A percentile compares a stretch with the other conserved stretches of the same genome.
phyloP scores from a whole-genome alignment of 306 rosid species.

The Quercus bicolor region DNA sequence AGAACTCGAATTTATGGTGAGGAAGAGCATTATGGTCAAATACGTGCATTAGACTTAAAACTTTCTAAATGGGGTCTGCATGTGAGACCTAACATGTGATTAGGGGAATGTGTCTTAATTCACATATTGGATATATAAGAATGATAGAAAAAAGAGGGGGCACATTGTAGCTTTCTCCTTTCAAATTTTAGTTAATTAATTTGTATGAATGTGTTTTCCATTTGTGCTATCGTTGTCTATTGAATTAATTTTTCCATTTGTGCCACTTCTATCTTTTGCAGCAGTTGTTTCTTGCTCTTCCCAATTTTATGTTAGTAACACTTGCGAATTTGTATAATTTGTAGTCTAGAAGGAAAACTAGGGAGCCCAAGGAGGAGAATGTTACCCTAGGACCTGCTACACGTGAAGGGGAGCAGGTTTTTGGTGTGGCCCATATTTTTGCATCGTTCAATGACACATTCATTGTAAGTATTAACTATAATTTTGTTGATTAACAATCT shows the following conservation, averaged over 20 bases:
- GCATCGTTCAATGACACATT: conserved; percentile 53
- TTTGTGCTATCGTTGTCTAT: not conserved
- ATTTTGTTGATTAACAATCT: too few species aligned
- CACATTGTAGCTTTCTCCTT: too few species aligned
- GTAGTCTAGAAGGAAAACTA: conserved; percentile 41
- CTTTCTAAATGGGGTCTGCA: not conserved
- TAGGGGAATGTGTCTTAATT: too few species aligned
- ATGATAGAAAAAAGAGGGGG: too few species aligned
- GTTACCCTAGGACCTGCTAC: conserved; percentile 48
- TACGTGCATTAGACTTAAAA: not conserved
- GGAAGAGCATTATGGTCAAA: not conserved
- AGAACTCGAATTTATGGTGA: not conserved
- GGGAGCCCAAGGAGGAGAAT: conserved; percentile 55
- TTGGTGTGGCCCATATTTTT: conserved; percentile 48
- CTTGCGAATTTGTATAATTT: not conserved
- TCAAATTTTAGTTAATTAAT: not conserved
- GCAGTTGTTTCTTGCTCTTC: not conserved
- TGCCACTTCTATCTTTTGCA: not conserved
- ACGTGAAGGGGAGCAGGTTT: conserved; percentile 45
- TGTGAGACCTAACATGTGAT: not conserved
- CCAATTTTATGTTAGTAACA: not conserved
- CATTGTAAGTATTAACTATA: conserved; percentile 27
- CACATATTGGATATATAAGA: too few species aligned
- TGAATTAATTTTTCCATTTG: not conserved
- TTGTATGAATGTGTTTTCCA: not conserved